Base-by-base conservation (phyloP, 176 grass and related monocot genomes). In the Carex kokanica region DNA sequence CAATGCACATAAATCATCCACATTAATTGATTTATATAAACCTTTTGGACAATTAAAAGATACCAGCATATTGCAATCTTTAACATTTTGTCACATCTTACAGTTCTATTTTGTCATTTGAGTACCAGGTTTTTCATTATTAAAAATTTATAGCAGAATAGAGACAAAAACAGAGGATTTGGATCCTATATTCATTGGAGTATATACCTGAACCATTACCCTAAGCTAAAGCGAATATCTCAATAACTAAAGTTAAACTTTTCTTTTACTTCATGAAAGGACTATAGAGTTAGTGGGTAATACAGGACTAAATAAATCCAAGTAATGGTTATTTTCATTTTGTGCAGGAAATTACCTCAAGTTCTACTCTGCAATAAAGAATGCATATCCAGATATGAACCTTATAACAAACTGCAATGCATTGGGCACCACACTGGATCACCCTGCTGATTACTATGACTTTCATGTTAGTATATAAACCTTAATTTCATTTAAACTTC, bases 341-440 rank as follows among this genome's bases (percentile, higher is more conserved):
- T 88, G 51, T 75, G 83, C 72, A 98, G 95, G 90, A 62, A 89
- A 97, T 56, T 97, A 97, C 38, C 56, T 91, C 38, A 90, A 90
- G 69, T 97, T 97, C 36, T 93, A 91, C 54, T 78, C 81, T 84
- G 95, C 92, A 68, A 98, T 95, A 87, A 86, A 84, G 65, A 81
- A 86, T 64, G 87, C 88, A 14, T 98, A 98, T 80, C 95, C 92
- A 73, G 92, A 95, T 43, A 95, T 98, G 86, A 88, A 95, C 77
- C 83, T 98, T 66, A 94, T 98, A 86, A 91, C 92, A 80, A 94
- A 93, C 52, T 95, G 92, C 80, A 90, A 98, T 81, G 92, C 86
- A 63, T 95, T 92, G 55, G 89, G 87, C 71, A 85, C 0, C 34
- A 83, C 84, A 78, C 88, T 98, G 78, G 86, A 98, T 89, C 95